Evolutionary conservation across 306 rosid genomes (phyloP).

Genomic region (Trifolium repens): DNA sequence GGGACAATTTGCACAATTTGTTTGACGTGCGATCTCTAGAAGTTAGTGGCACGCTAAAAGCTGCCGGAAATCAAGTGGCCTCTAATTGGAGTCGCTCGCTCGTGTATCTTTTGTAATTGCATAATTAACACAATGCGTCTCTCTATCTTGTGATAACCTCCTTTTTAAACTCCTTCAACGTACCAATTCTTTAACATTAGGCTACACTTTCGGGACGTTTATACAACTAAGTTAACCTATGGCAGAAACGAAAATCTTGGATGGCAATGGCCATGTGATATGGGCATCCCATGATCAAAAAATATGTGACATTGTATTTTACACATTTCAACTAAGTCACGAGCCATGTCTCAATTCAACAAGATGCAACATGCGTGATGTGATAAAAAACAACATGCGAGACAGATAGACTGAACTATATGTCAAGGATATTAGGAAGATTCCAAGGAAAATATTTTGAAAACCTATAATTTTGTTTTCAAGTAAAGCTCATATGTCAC

Average conservation of each 20-base stretch:
- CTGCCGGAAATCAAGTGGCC: conserved; percentile 76
- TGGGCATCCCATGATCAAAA: neutral
- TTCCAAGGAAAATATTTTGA: neutral
- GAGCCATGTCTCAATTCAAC: neutral
- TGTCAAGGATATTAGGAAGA: neutral
- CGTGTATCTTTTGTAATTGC: conserved; percentile 1
- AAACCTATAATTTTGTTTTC: too few species aligned
- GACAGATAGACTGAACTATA: neutral
- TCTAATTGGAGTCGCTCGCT: conserved; percentile 98
- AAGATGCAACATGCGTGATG: neutral
- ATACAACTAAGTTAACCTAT: too few species aligned
- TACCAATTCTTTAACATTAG: too few species aligned
- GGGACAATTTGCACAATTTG: conserved; percentile 86
- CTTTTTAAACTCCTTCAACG: too few species aligned
- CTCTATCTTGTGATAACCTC: too few species aligned
- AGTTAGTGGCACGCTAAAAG: conserved; percentile 85
- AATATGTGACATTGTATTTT: neutral
- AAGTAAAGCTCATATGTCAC: neutral
- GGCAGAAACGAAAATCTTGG: neutral
- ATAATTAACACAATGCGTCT: too few species aligned
- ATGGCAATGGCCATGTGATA: conserved; percentile 8
- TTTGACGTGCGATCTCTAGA: conserved; percentile 87
- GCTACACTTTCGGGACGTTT: too few species aligned
- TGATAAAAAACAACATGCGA: too few species aligned
- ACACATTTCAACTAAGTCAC: neutral